A percentile compares a stretch with the other conserved stretches of the same genome.
Conservation (phyloP, 257 asterid genomes). For the Capsicum rhomboideum region DNA sequence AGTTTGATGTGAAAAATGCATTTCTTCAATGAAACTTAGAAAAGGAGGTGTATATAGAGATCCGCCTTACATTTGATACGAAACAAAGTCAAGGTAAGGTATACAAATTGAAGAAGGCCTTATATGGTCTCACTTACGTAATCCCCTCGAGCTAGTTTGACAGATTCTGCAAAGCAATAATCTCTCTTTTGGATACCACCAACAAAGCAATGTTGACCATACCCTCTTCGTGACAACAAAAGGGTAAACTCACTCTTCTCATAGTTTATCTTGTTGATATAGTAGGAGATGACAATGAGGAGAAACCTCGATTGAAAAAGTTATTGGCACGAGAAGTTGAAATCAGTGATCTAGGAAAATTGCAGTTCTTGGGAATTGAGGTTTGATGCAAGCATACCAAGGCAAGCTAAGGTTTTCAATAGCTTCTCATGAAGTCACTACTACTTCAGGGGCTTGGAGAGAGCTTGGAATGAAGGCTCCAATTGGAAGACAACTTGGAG, state of each 20-base stretch:
- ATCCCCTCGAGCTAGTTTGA: neutral
- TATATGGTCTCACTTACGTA: neutral
- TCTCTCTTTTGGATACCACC: neutral
- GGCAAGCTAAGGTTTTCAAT: no score
- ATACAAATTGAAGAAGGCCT: neutral
- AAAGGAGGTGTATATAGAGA: neutral
- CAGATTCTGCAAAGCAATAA: neutral
- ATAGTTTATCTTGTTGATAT: neutral
- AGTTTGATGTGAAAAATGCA: neutral
- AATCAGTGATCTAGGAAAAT: neutral
- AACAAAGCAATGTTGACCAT: neutral
- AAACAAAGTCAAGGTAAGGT: neutral
- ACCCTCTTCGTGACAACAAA: neutral
- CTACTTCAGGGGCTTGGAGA: no score
- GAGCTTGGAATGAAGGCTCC: no score
- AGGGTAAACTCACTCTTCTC: neutral
- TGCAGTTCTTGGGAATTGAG: neutral
- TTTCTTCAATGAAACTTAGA: neutral
- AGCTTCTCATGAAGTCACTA: no score
- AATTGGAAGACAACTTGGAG: no score
- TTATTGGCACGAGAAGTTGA: neutral
- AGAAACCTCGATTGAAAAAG: neutral
- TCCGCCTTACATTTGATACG: neutral
- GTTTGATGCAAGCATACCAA: neutral
- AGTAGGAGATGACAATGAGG: neutral